These are phyloP conservation scores for Forsythia suspensa DNA, from an alignment of 257 asterid genomes.

Conservation along the genomic window DNA sequence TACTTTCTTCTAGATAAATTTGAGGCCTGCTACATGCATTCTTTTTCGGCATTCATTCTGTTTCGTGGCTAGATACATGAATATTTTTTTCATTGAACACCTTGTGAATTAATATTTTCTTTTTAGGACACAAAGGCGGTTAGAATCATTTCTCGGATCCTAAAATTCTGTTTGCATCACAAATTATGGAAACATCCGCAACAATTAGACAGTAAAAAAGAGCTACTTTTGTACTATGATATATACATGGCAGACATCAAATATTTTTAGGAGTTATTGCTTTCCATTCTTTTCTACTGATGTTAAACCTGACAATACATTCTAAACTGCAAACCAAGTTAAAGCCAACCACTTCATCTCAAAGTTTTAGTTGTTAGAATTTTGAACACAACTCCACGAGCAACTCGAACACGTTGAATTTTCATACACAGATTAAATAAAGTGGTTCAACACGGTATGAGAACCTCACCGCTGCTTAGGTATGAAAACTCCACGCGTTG, in stretches of 20 bases:
- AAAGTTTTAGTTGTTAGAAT: not conserved
- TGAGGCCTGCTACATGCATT: not conserved
- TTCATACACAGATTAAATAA: not conserved
- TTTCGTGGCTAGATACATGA: not conserved
- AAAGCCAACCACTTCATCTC: not conserved
- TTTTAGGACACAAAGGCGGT: not conserved
- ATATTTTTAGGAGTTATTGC: not conserved
- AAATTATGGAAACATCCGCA: not conserved
- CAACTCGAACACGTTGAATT: not conserved
- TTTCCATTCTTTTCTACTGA: not conserved
- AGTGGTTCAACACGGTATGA: not conserved
- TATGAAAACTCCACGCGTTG: not conserved
- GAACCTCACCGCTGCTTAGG: not conserved
- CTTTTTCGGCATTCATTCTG: too few relatives aligned
- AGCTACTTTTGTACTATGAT: not conserved
- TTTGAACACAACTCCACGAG: not conserved
- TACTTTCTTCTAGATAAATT: not conserved
- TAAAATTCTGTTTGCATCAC: not conserved
- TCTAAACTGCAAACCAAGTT: not conserved
- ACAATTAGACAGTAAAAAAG: not conserved
- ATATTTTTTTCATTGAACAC: not conserved
- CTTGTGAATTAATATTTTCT: not conserved
- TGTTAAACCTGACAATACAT: not conserved
- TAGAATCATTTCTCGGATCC: not conserved
- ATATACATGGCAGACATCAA: not conserved